Percentiles rank a stretch among this genome's conserved stretches.
Evolutionary conservation across 441 rosid genomes (phyloP).

Genomic region (Corymbia citriodora): DNA sequence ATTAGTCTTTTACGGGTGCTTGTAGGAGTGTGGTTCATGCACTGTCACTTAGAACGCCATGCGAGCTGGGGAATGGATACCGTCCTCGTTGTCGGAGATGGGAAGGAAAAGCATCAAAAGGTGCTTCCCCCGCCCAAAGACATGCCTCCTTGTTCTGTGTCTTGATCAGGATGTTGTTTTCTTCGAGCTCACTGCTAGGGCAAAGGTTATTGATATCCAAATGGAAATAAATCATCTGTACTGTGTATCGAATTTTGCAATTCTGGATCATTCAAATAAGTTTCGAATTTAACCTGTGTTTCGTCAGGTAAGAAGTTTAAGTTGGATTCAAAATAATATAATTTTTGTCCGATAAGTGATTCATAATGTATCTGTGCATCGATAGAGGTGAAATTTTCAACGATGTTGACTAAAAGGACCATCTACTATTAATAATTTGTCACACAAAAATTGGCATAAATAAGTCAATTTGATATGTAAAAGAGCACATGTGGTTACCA

Average conservation of each 20-base stretch:
- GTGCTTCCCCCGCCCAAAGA: neutral
- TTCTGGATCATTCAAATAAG: neutral
- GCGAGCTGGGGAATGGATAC: neutral
- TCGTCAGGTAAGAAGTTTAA: neutral
- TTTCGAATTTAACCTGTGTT: neutral
- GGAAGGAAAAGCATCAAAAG: neutral
- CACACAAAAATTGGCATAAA: neutral
- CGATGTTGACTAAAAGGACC: neutral
- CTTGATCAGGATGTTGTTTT: neutral
- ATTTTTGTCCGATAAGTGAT: neutral
- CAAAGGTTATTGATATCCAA: neutral
- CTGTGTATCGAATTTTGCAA: neutral
- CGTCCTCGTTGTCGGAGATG: neutral
- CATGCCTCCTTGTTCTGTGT: neutral
- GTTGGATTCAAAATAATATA: neutral
- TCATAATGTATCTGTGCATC: neutral
- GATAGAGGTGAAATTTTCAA: neutral
- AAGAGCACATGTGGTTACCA: neutral
- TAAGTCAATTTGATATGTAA: neutral
- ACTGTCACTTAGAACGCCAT: neutral
- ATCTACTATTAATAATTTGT: neutral
- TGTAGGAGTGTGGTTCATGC: neutral
- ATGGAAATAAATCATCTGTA: neutral
- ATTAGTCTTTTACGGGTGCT: neutral
- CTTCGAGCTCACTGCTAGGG: neutral